Evolutionary conservation across 495 filamentous ascomycete genomes (phyloP).

Genomic region (Emericellopsis terricola): DNA sequence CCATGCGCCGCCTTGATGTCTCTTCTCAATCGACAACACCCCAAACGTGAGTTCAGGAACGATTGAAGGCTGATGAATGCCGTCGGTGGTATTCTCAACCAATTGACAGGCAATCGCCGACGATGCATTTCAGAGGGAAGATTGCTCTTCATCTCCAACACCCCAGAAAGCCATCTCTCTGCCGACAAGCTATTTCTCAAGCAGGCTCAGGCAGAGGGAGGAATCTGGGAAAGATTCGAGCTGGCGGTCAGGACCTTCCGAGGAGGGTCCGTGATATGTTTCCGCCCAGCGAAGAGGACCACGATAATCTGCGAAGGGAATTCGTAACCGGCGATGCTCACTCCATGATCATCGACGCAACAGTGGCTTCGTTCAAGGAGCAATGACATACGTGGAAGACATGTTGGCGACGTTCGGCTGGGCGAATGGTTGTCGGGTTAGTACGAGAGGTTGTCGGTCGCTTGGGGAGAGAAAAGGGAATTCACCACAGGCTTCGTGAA

Average conservation of each 20-base stretch:
- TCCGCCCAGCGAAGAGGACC: constrained; percentile 62
- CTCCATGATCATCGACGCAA: no score
- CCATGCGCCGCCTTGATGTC: constrained; percentile 4
- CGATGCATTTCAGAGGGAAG: constrained; percentile 76
- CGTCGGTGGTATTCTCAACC: no score
- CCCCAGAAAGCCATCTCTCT: constrained; percentile 42
- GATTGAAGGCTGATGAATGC: no score
- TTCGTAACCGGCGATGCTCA: constrained; percentile 34
- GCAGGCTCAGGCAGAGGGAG: constrained; percentile 33
- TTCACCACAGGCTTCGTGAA: no score
- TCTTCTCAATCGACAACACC: constrained; percentile 68
- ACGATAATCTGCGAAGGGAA: constrained; percentile 43
- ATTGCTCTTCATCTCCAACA: constrained; percentile 57
- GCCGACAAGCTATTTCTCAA: constrained; percentile 23
- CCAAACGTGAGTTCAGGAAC: constrained; percentile 40
- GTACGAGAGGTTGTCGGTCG: constrained; percentile 1
- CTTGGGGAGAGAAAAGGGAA: constrained; percentile 3
- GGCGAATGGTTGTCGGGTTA: constrained; percentile 7
- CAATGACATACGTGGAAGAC: constrained; percentile 45
- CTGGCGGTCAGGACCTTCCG: constrained; percentile 36
- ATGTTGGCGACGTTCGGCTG: constrained; percentile 33
- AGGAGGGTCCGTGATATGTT: constrained; percentile 19
- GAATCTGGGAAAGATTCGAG: constrained; percentile 58
- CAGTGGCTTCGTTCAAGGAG: constrained; percentile 22
- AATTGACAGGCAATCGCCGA: no score